phyloP scores from a whole-genome alignment of 371 early-diverging fungal species.

The Catenaria anguillulae region DNA sequence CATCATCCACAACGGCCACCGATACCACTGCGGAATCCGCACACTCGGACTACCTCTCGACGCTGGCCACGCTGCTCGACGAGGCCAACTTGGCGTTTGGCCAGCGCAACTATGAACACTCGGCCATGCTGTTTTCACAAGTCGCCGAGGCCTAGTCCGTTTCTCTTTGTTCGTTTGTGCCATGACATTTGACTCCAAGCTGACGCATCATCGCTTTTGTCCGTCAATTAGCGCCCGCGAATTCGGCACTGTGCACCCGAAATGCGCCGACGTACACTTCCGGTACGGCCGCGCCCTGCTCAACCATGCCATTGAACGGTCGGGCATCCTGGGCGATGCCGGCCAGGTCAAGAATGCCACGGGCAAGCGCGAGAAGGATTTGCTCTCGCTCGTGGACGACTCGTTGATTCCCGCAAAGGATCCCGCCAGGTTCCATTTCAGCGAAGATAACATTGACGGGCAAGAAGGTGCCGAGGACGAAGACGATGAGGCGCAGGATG shows the following conservation, averaged over 20 bases:
- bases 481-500: slow-evolving; percentile 24
- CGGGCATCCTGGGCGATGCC: slow-evolving; percentile 43
- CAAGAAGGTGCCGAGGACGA: slow-evolving; percentile 37
- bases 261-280: slow-evolving; percentile 58
- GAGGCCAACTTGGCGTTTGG: neutral
- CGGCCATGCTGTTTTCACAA: neutral
- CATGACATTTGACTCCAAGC: no score
- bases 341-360: slow-evolving; percentile 10
- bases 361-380: slow-evolving; percentile 17
- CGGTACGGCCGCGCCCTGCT: slow-evolving; percentile 64
- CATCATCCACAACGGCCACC: neutral
- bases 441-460: slow-evolving; percentile 17
- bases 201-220: neutral
- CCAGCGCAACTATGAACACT: neutral
- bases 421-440: slow-evolving; percentile 23
- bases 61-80: neutral
- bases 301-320: slow-evolving; percentile 57
- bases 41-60: neutral
- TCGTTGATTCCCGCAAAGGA: slow-evolving; percentile 21
- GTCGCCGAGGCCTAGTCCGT: neutral
- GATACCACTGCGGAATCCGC: neutral
- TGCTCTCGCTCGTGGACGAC: slow-evolving; percentile 15
- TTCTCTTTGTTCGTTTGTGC: no score
- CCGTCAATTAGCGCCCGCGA: neutral
- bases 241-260: neutral